These are phyloP conservation scores for Talaromyces funiculosus DNA, from an alignment of 2,329 filamentous ascomycete species.

Conservation along the genomic window DNA sequence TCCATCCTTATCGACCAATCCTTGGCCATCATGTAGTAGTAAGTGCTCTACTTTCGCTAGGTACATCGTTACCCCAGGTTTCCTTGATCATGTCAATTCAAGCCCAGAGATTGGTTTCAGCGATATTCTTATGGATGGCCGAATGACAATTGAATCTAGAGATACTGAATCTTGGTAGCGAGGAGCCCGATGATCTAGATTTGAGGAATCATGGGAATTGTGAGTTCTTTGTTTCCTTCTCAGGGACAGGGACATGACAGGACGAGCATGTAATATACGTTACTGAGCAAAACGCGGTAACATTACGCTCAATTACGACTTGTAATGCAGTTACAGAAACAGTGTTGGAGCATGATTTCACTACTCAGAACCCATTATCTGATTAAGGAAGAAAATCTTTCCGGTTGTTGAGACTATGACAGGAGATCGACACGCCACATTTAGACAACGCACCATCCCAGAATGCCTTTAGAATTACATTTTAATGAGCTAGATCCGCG, in stretches of 20 bases:
- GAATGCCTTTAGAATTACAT: not conserved
- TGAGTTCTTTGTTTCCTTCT: not conserved
- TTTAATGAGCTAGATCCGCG: not conserved
- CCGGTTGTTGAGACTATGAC: too few species aligned
- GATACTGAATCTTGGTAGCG: not conserved
- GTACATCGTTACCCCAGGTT: not conserved
- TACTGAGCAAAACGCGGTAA: not conserved
- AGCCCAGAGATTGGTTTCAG: not conserved
- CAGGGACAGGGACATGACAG: not conserved
- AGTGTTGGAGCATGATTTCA: not conserved
- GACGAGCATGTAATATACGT: not conserved
- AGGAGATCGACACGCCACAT: too few species aligned
- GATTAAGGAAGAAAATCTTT: too few species aligned
- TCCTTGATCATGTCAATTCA: not conserved
- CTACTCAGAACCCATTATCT: not conserved
- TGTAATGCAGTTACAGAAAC: not conserved
- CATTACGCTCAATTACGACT: not conserved
- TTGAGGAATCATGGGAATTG: not conserved
- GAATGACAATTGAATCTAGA: not conserved
- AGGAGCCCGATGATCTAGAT: not conserved
- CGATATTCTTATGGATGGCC: too few species aligned
- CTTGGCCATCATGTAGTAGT: conserved; percentile 10
- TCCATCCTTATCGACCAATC: too few species aligned
- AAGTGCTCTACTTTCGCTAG: conserved; percentile 10
- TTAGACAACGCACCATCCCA: not conserved